Base-by-base conservation (phyloP, 2,329 filamentous ascomycete genomes). In the Fusarium sarcochroum region DNA sequence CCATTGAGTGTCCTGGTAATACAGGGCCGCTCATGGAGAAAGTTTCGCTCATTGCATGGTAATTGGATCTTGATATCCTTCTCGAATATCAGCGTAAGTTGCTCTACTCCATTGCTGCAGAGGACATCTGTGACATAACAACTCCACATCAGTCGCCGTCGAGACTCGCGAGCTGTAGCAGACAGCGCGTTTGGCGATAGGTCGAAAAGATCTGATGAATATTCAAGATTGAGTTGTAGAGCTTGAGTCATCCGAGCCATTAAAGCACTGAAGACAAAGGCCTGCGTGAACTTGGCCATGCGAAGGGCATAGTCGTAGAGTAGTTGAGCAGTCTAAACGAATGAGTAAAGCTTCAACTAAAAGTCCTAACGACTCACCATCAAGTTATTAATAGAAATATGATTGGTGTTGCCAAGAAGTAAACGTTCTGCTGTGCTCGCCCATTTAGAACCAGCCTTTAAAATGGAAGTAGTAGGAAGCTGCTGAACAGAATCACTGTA, bases 91-190 rank as follows among this genome's bases (percentile, higher is more conserved):
- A 70, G 10, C 17, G 65, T 63, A 9, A 70, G 21, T 13, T 68
- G 58, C 17, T 71, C 69, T 11, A 71, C 69, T 6, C 69, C 69
- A 7, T 59, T 68, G 35, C 69, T 58, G 6, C 48, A 56, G 11
- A 64, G 56, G 10, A 56, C 64, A 42, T 70, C 69, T 15, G 61
- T 64, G 10, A 69, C 51, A 45, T 69, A 71, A 40, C 66, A 69
- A 17, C 62, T 67, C 62, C 63, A 71, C 68, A 71, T 71, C n/a
- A 71, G 56, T 2, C 68, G 58, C 21, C 68, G 44, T 7, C 66
- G 51, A 18, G 50, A 67, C 47, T 71, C 68, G 11, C 59, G 49
- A 11, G 46, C 44, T 8, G 66, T 67, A 5, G 34, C 44, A 3
- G 58, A 50, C 8, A 59, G n/a, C 7, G 38, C 37, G 8, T 37